These are phyloP conservation scores for Solanum paucissectum DNA, from an alignment of 257 asterid species.

Conservation along the genomic window DNA sequence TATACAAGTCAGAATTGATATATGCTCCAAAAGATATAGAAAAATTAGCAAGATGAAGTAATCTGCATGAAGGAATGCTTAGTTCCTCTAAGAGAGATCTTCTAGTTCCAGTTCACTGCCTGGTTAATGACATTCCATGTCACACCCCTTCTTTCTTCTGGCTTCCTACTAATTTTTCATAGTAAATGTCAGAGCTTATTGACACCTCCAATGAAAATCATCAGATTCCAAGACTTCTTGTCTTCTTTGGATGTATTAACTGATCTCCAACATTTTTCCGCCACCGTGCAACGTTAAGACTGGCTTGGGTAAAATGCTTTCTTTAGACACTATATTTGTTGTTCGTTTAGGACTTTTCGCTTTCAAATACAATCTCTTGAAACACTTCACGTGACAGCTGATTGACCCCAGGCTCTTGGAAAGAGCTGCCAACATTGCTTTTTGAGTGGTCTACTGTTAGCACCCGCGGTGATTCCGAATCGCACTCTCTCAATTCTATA, in stretches of 20 bases:
- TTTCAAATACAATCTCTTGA: not conserved
- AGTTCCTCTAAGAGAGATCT: not conserved
- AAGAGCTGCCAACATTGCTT: not conserved
- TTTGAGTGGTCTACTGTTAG: not conserved
- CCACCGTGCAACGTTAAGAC: not conserved
- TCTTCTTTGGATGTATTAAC: not conserved
- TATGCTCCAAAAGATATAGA: not conserved
- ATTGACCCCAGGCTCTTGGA: not conserved
- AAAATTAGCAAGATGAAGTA: not conserved
- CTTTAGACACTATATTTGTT: not conserved
- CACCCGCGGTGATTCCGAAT: not conserved
- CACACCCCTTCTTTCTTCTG: not conserved
- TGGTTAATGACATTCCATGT: not conserved
- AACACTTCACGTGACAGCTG: not conserved
- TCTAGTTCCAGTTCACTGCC: not conserved
- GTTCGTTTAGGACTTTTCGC: not conserved
- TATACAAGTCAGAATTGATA: not conserved
- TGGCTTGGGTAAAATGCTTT: not conserved
- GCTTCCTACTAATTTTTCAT: not conserved
- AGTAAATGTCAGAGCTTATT: not conserved
- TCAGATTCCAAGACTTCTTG: not conserved
- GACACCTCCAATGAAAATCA: not conserved
- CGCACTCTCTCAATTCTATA: not conserved
- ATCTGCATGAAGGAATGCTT: not conserved
- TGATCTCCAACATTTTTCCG: not conserved